These are phyloP conservation scores for Trichoderma sp. DNA, from an alignment of 2,329 filamentous ascomycete species.

Conservation along the genomic window DNA sequence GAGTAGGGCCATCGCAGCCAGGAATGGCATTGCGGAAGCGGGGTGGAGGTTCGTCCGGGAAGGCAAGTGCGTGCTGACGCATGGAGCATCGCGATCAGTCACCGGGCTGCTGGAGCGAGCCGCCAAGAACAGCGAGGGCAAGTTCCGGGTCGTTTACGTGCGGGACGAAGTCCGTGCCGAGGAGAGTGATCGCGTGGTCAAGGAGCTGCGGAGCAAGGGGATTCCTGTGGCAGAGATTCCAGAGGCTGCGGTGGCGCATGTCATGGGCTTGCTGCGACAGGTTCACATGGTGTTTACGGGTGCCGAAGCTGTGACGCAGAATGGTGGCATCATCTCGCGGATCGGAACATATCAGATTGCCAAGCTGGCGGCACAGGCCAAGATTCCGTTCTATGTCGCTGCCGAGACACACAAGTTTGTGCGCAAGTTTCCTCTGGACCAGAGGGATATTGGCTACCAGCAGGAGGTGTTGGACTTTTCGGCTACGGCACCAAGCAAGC, in stretches of 20 bases:
- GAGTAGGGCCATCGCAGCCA: constrained; percentile 77
- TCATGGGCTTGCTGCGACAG: constrained; percentile 54
- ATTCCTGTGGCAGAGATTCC: constrained; percentile 70
- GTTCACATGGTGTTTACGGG: constrained; percentile 68
- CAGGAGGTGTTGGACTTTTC: constrained; percentile 76
- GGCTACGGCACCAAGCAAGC: constrained; percentile 47
- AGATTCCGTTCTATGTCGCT: constrained; percentile 84
- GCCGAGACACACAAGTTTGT: constrained; percentile 98
- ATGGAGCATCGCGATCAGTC: constrained; percentile 84
- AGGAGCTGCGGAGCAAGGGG: constrained; percentile 66
- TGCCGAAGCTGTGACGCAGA: constrained; percentile 86
- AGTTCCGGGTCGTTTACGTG: constrained; percentile 84
- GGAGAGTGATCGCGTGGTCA: constrained; percentile 71
- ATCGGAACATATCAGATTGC: constrained; percentile 87
- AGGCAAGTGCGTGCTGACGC: constrained; percentile 80
- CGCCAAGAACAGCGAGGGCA: constrained; percentile 53
- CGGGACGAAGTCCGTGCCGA: constrained; percentile 52
- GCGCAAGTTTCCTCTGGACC: constrained; percentile 76
- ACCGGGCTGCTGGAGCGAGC: constrained; percentile 73
- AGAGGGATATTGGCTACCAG: constrained; percentile 75
- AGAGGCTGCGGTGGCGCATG: constrained; percentile 71
- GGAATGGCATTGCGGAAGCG: constrained; percentile 77
- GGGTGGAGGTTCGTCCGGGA: constrained; percentile 77
- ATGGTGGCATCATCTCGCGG: constrained; percentile 86
- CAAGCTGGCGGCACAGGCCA: constrained; percentile 65